Evolutionary conservation across 169 alveolate species (phyloP).

Genomic region (Cryptosporidium meleagridis): DNA sequence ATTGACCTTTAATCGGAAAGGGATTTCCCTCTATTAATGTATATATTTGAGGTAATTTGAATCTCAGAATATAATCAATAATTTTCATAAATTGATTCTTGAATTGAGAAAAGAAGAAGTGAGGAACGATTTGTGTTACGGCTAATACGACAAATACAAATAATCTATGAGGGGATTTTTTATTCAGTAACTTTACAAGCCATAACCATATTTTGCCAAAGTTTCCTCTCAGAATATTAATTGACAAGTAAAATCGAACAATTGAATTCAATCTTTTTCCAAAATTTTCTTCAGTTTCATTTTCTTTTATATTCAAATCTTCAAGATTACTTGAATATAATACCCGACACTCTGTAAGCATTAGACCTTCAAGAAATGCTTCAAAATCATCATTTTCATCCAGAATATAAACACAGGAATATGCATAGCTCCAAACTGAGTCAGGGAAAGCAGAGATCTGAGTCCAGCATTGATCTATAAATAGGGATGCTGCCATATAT

Average conservation of each 20-base stretch:
- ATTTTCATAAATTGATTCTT: conserved; percentile 37
- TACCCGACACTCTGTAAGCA: conserved; percentile 16
- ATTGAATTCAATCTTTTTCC: conserved; percentile 37
- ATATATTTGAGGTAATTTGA: conserved; percentile 31
- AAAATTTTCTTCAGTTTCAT: conserved; percentile 46
- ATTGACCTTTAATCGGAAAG: conserved; percentile 59
- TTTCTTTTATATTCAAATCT: neutral
- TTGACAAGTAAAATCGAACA: conserved; percentile 38
- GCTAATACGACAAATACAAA: conserved; percentile 11
- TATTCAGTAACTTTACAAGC: conserved; percentile 51
- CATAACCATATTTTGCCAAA: conserved; percentile 61
- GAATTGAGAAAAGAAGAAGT: conserved; percentile 33
- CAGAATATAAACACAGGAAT: conserved; percentile 38
- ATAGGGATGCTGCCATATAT: conserved; percentile 26
- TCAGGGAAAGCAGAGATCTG: conserved; percentile 71
- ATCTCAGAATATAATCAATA: conserved; percentile 45
- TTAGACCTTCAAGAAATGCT: conserved; percentile 29
- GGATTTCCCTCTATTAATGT: conserved; percentile 10
- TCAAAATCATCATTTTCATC: conserved; percentile 21
- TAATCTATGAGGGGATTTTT: conserved; percentile 16
- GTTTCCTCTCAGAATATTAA: conserved; percentile 40
- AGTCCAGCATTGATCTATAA: conserved; percentile 50
- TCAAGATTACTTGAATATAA: conserved; percentile 23
- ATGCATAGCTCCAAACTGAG: conserved; percentile 72
- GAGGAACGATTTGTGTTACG: conserved; percentile 29